These are phyloP conservation scores for Scheffersomyces ergatensis DNA, from an alignment of 805 yeast genomes.

Conservation along the genomic window DNA sequence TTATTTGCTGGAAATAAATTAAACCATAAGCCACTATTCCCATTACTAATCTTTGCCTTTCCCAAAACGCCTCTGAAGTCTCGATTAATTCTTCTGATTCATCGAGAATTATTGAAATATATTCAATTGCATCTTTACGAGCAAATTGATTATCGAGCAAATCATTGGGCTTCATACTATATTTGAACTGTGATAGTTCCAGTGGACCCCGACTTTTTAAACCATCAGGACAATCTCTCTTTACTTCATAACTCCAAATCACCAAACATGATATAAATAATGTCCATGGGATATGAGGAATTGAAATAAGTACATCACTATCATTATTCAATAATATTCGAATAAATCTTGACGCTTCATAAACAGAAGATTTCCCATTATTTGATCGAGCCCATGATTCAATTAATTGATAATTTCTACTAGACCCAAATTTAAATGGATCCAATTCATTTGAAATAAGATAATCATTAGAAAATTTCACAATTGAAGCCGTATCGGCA, in stretches of 20 bases:
- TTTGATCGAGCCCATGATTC: conserved; percentile 21
- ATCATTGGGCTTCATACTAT: not conserved
- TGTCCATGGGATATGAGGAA: conserved; percentile 13
- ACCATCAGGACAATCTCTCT: conserved; percentile 1
- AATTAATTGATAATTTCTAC: conserved; percentile 10
- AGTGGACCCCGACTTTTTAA: not conserved
- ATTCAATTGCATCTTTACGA: not conserved
- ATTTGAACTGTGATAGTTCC: not conserved
- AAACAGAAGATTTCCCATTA: conserved; percentile 18
- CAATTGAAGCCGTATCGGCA: conserved; percentile 16
- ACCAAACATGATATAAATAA: conserved; percentile 6
- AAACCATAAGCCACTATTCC: not conserved
- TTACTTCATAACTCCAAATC: conserved; percentile 10
- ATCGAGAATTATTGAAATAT: not conserved
- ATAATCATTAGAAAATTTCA: conserved; percentile 4
- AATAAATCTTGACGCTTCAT: conserved; percentile 23
- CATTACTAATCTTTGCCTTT: not conserved
- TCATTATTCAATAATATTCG: conserved; percentile 18
- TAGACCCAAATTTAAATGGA: conserved; percentile 12
- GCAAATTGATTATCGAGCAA: not conserved
- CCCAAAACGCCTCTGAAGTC: not conserved
- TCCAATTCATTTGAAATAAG: conserved; percentile 7
- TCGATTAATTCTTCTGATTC: not conserved
- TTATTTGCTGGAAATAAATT: not conserved
- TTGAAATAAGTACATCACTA: conserved; percentile 14